Percentiles rank a stretch among this genome's conserved stretches.
These are phyloP conservation scores for Camellia japonica DNA, from an alignment of 148 eudicot genomes.

Conservation along the genomic window DNA sequence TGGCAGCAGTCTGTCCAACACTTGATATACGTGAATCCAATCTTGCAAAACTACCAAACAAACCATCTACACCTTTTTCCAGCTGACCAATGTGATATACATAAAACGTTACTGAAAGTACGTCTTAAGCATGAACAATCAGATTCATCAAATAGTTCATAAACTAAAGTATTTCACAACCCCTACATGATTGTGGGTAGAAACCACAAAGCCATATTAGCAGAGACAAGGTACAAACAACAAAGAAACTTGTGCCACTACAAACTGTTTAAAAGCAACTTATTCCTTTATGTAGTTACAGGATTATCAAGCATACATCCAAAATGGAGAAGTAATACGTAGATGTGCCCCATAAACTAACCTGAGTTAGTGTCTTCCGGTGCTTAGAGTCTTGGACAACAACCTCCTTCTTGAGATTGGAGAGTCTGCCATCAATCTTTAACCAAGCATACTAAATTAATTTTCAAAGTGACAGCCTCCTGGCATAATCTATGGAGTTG, in stretches of 20 bases:
- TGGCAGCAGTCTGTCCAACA: conserved; percentile 98
- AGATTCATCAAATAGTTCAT: neutral
- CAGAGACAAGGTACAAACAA: neutral
- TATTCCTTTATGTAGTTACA: neutral
- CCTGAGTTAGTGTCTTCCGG: conserved; percentile 92
- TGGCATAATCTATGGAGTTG: neutral
- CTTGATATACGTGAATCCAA: conserved; percentile 95
- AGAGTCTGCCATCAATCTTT: conserved; percentile 81
- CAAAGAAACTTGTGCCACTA: neutral
- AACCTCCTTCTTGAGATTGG: conserved; percentile 78
- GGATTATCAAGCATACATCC: neutral
- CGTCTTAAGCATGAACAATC: neutral
- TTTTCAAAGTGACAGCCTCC: neutral
- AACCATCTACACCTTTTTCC: conserved; percentile 94
- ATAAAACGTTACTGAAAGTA: neutral
- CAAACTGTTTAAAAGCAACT: neutral
- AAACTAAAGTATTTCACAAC: neutral
- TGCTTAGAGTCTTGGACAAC: conserved; percentile 86
- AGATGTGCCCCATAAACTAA: conserved; percentile 28
- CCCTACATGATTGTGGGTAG: neutral
- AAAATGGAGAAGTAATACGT: neutral
- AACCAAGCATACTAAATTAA: conserved; percentile 15
- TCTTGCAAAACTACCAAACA: conserved; percentile 94
- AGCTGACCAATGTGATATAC: conserved; percentile 48
- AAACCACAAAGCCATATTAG: neutral